phyloP scores from a whole-genome alignment of 2,329 filamentous ascomycete species.

The Sporothrix phasma region DNA sequence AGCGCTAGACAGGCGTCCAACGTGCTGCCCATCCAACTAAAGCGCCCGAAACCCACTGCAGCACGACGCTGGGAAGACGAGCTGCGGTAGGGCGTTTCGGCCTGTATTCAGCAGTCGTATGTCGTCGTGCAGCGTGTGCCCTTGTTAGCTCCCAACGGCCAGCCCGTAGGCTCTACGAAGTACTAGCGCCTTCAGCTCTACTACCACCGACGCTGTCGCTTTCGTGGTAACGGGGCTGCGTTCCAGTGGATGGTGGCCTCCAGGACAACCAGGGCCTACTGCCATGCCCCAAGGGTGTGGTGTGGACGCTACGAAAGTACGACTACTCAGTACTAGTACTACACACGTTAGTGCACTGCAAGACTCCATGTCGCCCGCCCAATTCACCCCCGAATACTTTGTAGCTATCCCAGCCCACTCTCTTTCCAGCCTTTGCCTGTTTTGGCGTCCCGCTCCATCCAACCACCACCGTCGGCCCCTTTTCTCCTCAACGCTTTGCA shows the following conservation, averaged over 20 bases:
- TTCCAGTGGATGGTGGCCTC: neutral
- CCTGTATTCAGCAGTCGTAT: neutral
- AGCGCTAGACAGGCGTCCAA: constrained; percentile 10
- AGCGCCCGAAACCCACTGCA: neutral
- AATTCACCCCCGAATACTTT: too few relatives aligned
- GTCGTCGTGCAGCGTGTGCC: neutral
- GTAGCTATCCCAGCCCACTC: constrained; percentile 14
- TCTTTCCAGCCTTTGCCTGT: constrained; percentile 1
- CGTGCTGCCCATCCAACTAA: constrained; percentile 3
- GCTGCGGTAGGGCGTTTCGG: neutral
- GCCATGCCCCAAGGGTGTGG: too few relatives aligned
- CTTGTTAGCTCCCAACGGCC: neutral
- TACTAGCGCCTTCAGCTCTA: neutral
- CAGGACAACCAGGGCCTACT: neutral
- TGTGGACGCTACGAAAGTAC: too few relatives aligned
- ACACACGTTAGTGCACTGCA: neutral
- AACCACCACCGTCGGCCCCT: constrained; percentile 12
- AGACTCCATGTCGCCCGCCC: neutral
- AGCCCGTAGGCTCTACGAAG: too few relatives aligned
- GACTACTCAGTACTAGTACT: too few relatives aligned
- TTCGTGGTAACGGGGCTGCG: neutral
- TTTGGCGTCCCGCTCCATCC: constrained; percentile 12
- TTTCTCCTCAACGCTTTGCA: constrained; percentile 9
- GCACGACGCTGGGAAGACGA: neutral
- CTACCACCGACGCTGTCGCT: neutral